Percentiles rank a stretch among this genome's conserved stretches.
phyloP scores from a whole-genome alignment of 202 grass and related monocot genomes.

The Setaria italica region DNA sequence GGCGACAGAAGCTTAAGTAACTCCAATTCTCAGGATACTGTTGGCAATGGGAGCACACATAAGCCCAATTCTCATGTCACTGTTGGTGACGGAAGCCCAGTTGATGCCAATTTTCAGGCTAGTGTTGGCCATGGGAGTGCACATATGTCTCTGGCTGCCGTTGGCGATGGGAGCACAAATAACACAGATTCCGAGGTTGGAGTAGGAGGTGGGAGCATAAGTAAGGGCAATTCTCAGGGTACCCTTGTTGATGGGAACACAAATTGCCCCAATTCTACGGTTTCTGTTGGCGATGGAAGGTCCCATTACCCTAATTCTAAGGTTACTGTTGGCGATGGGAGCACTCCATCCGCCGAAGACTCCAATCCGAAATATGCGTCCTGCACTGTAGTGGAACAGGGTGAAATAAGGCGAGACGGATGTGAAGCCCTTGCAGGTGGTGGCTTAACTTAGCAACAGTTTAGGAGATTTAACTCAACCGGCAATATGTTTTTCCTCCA shows the following conservation, averaged over 20 bases:
- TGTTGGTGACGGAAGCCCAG: not conserved
- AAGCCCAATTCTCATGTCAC: not conserved
- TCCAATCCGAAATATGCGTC: constrained; percentile 1
- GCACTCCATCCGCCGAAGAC: not conserved
- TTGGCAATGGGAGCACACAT: not conserved
- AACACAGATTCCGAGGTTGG: too few relatives aligned
- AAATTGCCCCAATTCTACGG: not conserved
- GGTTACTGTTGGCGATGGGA: not conserved
- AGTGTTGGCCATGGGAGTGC: not conserved
- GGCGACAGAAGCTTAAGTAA: not conserved
- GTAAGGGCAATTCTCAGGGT: not conserved
- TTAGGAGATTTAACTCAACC: constrained; percentile 10
- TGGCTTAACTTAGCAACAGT: constrained; percentile 18
- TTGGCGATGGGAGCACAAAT: not conserved
- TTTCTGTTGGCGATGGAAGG: not conserved
- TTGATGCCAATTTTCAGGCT: not conserved
- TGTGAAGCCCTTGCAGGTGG: constrained; percentile 25
- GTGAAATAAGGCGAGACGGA: constrained; percentile 42
- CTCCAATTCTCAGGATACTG: not conserved
- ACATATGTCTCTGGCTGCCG: too few relatives aligned
- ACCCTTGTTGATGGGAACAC: not conserved
- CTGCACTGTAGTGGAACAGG: constrained; percentile 3
- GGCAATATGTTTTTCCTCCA: not conserved
- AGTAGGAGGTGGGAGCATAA: not conserved
- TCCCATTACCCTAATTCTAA: not conserved